phyloP scores from a whole-genome alignment of 805 yeast species.

The Zygotorulaspora florentina region DNA sequence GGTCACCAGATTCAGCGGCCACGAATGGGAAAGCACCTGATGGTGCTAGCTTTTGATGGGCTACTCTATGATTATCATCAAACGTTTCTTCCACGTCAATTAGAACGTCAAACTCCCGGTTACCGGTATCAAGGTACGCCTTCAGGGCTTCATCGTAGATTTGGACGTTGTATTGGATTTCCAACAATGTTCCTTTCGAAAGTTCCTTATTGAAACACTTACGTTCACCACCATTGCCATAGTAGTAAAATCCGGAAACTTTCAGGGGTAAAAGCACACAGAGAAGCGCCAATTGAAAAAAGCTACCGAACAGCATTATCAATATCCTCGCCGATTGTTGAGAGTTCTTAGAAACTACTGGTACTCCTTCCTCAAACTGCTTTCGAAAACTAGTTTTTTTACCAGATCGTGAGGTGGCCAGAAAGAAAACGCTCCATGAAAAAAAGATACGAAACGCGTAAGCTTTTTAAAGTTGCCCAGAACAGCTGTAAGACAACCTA shows the following conservation, averaged over 20 bases:
- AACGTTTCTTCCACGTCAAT: slow-evolving; percentile 60
- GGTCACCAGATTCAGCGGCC: slow-evolving; percentile 73
- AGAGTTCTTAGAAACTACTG: neutral
- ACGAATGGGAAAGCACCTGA: slow-evolving; percentile 69
- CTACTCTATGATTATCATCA: slow-evolving; percentile 73
- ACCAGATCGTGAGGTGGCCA: neutral
- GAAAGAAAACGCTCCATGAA: neutral
- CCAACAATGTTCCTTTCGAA: slow-evolving; percentile 45
- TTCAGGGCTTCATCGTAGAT: slow-evolving; percentile 38
- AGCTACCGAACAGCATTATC: slow-evolving; percentile 7
- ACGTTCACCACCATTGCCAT: slow-evolving; percentile 47
- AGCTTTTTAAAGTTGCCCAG: neutral
- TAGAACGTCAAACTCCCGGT: slow-evolving; percentile 37
- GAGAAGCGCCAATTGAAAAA: slow-evolving; percentile 18
- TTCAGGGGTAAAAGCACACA: slow-evolving; percentile 25
- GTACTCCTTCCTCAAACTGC: too few relatives aligned
- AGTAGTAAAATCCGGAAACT: slow-evolving; percentile 45
- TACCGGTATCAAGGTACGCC: slow-evolving; percentile 34
- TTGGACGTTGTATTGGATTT: slow-evolving; percentile 49
- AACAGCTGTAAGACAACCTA: neutral
- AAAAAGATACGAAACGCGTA: slow-evolving; percentile 14
- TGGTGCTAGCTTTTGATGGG: slow-evolving; percentile 61
- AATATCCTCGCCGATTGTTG: neutral
- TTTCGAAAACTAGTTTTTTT: neutral
- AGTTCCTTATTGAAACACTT: slow-evolving; percentile 57